Evolutionary conservation across 768 basidiomycete genomes (phyloP).

Genomic region (Collybia nuda): DNA sequence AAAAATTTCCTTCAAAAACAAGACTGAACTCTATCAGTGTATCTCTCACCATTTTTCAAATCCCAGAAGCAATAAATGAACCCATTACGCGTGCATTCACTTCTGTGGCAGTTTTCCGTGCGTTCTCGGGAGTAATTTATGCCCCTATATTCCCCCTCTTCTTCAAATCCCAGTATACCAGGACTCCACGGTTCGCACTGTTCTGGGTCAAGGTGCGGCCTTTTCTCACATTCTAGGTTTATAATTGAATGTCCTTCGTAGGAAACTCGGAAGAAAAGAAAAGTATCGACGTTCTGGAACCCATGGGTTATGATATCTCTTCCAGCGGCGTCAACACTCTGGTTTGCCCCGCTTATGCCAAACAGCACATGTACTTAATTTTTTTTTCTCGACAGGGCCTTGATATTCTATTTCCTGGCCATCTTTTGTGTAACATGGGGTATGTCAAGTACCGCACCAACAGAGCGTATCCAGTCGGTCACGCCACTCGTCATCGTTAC

Average conservation of each 20-base stretch:
- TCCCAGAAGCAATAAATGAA: not conserved
- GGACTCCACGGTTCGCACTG: not conserved
- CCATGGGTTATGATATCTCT: not conserved
- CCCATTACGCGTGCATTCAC: not conserved
- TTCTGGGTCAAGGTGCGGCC: not conserved
- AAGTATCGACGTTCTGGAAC: not conserved
- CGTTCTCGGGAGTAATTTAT: not conserved
- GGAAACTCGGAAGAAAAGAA: not conserved
- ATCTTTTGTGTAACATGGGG: too few species aligned
- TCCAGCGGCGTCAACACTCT: not conserved
- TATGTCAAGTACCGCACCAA: too few species aligned
- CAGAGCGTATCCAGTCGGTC: too few species aligned
- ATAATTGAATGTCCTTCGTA: not conserved
- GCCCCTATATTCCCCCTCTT: not conserved
- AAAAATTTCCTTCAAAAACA: not conserved
- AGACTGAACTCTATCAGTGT: not conserved
- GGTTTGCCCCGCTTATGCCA: not conserved
- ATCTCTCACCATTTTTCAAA: not conserved
- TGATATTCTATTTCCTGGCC: too few species aligned
- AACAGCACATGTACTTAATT: too few species aligned
- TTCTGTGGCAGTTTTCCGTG: not conserved
- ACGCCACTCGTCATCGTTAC: too few species aligned
- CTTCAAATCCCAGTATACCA: not conserved
- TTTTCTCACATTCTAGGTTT: too few species aligned
- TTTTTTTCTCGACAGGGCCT: too few species aligned